Percentiles rank a stretch among this genome's conserved stretches.
phyloP scores from a whole-genome alignment of 2,329 filamentous ascomycete genomes.

The Aspergillus viridinutans region DNA sequence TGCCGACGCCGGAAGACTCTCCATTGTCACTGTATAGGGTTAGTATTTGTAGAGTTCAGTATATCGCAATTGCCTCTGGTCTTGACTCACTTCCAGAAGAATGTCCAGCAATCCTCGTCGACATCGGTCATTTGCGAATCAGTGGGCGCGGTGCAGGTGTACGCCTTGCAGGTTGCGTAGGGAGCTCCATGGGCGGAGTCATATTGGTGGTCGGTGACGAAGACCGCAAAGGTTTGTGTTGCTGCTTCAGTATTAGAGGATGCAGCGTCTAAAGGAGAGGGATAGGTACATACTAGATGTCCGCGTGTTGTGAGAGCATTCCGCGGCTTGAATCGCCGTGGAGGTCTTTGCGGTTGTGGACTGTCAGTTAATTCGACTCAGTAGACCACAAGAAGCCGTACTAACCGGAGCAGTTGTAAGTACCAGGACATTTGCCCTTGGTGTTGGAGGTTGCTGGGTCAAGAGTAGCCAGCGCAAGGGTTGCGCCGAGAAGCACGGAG shows the following conservation, averaged over 20 bases:
- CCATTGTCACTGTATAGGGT: constrained; percentile 10
- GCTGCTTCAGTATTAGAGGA: not conserved
- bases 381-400: not conserved
- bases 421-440: constrained; percentile 30
- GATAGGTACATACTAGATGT: constrained; percentile 13
- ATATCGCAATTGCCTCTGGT: too few relatives aligned
- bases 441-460: constrained; percentile 34
- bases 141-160: constrained; percentile 37
- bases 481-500: constrained; percentile 10
- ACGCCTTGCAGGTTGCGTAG: constrained; percentile 47
- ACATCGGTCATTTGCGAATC: constrained; percentile 24
- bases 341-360: constrained; percentile 29
- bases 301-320: constrained; percentile 39
- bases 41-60: not conserved
- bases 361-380: too few relatives aligned
- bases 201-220: constrained; percentile 44
- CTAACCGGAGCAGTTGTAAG: constrained; percentile 26
- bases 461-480: constrained; percentile 25
- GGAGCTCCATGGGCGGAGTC: constrained; percentile 42
- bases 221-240: constrained; percentile 37
- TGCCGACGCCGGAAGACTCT: constrained; percentile 17
- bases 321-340: constrained; percentile 36
- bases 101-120: constrained; percentile 40
- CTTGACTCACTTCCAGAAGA: constrained; percentile 32
- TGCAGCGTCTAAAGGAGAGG: too few relatives aligned